Conservation (phyloP, 1,284 basidiomycete species). For the Caloboletus firmus region DNA sequence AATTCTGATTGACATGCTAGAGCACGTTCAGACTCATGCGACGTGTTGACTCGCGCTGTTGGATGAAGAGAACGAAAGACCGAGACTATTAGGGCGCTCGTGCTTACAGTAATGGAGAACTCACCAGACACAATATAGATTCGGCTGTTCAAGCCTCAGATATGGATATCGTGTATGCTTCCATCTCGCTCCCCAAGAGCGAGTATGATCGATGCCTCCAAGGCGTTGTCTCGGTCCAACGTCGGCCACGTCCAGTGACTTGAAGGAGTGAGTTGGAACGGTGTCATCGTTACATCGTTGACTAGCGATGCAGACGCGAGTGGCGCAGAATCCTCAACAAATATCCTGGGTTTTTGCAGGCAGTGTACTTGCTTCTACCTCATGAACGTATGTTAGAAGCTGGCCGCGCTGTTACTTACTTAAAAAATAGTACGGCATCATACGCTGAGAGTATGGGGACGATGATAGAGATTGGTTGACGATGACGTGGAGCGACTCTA, state of each 20-base stretch:
- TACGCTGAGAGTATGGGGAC: slow-evolving; percentile 72
- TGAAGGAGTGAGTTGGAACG: slow-evolving; percentile 51
- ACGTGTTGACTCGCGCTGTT: slow-evolving; percentile 83
- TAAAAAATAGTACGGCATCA: slow-evolving; percentile 70
- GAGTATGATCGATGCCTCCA: slow-evolving; percentile 63
- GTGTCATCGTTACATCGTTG: not conserved
- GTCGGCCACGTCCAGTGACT: slow-evolving; percentile 48
- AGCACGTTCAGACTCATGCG: slow-evolving; percentile 85
- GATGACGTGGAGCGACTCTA: slow-evolving; percentile 20
- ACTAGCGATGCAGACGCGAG: slow-evolving; percentile 2
- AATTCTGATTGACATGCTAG: slow-evolving; percentile 82
- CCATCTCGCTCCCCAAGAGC: slow-evolving; percentile 56
- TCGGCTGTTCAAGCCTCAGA: slow-evolving; percentile 88
- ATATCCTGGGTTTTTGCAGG: slow-evolving; percentile 79
- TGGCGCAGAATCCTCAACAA: slow-evolving; percentile 52
- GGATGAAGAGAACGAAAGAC: slow-evolving; percentile 79
- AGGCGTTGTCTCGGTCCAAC: slow-evolving; percentile 69
- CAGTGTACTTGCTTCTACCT: slow-evolving; percentile 79
- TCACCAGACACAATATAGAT: slow-evolving; percentile 40
- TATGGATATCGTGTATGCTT: slow-evolving; percentile 71
- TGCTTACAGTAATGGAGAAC: not conserved
- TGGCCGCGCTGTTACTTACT: slow-evolving; percentile 61
- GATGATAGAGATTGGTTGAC: slow-evolving; percentile 79
- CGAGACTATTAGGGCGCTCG: slow-evolving; percentile 70
- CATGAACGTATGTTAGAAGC: slow-evolving; percentile 64